These are phyloP conservation scores for Rosa hybrid DNA, from an alignment of 331 rosid genomes.

Conservation along the genomic window DNA sequence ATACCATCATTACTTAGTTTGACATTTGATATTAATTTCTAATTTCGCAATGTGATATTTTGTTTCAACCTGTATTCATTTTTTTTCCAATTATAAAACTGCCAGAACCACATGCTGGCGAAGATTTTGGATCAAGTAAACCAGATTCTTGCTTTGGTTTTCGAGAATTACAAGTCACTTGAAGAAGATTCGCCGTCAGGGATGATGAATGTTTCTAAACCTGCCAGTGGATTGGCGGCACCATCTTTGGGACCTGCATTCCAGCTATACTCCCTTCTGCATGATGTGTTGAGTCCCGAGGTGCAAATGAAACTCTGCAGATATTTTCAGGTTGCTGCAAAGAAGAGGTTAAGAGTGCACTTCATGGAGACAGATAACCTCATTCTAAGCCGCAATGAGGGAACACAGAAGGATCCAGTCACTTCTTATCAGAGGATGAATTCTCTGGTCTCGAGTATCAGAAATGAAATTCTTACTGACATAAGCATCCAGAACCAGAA, in stretches of 20 bases:
- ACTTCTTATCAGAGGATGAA: conserved; percentile 31
- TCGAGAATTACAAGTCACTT: conserved; percentile 43
- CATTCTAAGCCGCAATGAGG: conserved; percentile 9
- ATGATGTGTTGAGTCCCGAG: conserved; percentile 32
- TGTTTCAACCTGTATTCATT: not conserved
- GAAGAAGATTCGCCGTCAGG: conserved; percentile 35
- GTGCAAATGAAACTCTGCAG: conserved; percentile 31
- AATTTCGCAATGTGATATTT: not conserved
- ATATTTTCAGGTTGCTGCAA: conserved; percentile 36
- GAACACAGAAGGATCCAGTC: conserved; percentile 15
- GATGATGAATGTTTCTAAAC: conserved; percentile 22
- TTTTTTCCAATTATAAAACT: not conserved
- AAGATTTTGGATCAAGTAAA: conserved; percentile 35
- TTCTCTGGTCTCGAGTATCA: conserved; percentile 23
- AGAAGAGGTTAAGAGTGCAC: conserved; percentile 35
- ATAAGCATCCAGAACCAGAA: conserved; percentile 27
- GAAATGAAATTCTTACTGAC: conserved; percentile 38
- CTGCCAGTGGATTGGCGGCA: conserved; percentile 22
- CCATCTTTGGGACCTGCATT: conserved; percentile 43
- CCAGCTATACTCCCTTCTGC: conserved; percentile 30
- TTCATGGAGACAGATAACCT: conserved; percentile 31
- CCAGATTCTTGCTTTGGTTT: conserved; percentile 36
- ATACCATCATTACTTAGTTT: not conserved
- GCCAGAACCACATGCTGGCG: conserved; percentile 35
- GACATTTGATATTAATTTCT: not conserved